Evolutionary conservation across 2,329 filamentous ascomycete genomes (phyloP), one percentile per base, ranked within the genome.

Genomic region (Aureobasidium subglaciale): DNA sequence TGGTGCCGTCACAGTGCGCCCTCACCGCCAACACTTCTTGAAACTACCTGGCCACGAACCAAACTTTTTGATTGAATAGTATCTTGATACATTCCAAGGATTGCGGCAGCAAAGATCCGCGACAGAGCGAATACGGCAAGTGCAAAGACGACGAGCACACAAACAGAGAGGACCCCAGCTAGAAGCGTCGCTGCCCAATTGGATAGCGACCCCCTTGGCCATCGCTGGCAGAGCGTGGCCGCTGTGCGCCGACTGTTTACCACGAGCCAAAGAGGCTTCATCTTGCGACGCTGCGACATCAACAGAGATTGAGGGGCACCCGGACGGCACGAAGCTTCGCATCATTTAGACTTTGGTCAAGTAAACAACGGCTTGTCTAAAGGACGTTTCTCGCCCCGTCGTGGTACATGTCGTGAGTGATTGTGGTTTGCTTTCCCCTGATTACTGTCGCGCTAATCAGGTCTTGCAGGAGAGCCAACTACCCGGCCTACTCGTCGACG

Each of bases 361-460:
- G 35, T 53, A 53, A 29, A 53, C 18, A 53, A 4, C 15, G 11
- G n/a, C 22, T 41, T 15, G 24, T 32, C 22, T 37, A 15, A 27
- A 38, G n/a, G 46, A 24, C 22, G 16, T 10, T 15, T 20, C 13
- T 41, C 15, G 3, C 18, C 18, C 24, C 32, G 25, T 45, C 45
- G 34, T 43, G 37, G 46, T 56, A 56, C 43, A 56, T 56, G 55
- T 56, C 55, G 55, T 56, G 40, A 56, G 55, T 56, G 11, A 10
- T 22, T 34, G n/a, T n/a, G 32, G 13, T 35, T 45, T 35, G 24
- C 25, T 43, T 24, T 27, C 35, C 5, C 29, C 15, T 20, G n/a
- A 42, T 11, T 10, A 16, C 48, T 29, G 13, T 41, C n/a, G 20
- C 27, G 38, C 50, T 54, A 43, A 54, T 6, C 25, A 5, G 24